These are phyloP conservation scores for Trichophyton rubrum DNA, from an alignment of 2,329 filamentous ascomycete species.

Conservation along the genomic window DNA sequence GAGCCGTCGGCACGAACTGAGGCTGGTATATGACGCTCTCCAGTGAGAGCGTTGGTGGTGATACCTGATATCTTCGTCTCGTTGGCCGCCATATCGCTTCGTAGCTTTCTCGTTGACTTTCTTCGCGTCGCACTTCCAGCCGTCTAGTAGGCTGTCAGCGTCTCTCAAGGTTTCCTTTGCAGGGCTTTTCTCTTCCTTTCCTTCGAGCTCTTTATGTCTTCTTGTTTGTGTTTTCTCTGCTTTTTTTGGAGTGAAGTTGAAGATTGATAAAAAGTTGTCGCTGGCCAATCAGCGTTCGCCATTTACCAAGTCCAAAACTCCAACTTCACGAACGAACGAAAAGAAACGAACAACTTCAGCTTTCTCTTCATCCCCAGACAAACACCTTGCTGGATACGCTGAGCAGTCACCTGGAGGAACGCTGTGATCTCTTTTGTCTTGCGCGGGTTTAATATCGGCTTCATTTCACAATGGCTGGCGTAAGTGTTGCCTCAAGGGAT, in stretches of 20 bases:
- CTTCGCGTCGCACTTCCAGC: no score
- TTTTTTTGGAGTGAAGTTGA: background rate
- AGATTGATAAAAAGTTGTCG: background rate
- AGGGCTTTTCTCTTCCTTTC: background rate
- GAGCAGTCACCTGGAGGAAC: background rate
- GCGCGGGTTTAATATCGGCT: background rate
- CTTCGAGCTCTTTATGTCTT: background rate
- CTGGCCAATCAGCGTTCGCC: background rate
- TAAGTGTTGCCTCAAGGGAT: constrained; percentile 29
- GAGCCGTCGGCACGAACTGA: constrained; percentile 79
- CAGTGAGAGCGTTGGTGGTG: constrained; percentile 60
- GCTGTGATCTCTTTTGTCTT: background rate
- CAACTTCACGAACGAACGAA: background rate
- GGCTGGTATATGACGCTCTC: constrained; percentile 78
- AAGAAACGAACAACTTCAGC: background rate
- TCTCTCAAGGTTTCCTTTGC: background rate
- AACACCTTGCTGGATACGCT: background rate
- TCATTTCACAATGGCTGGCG: constrained; percentile 45
- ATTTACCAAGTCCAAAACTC: background rate
- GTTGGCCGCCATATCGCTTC: constrained; percentile 34
- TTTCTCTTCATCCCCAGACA: background rate
- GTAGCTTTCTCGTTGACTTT: background rate
- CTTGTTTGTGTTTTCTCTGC: background rate
- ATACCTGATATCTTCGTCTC: constrained; percentile 46
- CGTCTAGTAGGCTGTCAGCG: no score